Evolutionary conservation across 2,329 filamentous ascomycete species (phyloP), one percentile per base, ranked within the genome.

Genomic region (Tricladium varicosporioides): DNA sequence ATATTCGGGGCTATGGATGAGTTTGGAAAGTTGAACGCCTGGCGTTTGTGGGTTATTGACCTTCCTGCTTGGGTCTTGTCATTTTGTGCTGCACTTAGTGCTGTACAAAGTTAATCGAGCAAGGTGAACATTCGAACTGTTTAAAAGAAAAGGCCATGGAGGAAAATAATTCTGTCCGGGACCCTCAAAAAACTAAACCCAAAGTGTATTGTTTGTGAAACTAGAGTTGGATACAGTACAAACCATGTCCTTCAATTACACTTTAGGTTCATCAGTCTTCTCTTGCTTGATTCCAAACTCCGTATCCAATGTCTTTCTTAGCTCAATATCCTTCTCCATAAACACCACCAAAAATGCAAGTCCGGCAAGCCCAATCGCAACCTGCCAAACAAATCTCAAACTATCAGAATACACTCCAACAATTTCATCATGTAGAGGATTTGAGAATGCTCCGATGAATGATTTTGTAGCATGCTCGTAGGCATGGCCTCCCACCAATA

Each of bases 311-410:
- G 40, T 46, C 40, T 54, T 54, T 15, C 58, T 45, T 18, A 60
- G 27, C 42, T 16, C 31, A 22, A 58, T 42, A 14, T 60, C 50
- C 19, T 53, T 58, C 45, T 58, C 58, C 5, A 54, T 19, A 40
- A 50, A 54, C 14, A 51, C 47, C 10, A 36, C 16, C 10, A 60
- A 36, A n/a, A 57, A 54, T 5, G 49, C 50, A 14, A 57, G 18
- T 7, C 50, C 49, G 15, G 54, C 45, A 42, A 60, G 51, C 8
- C 47, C 58, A 13, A 51, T 48, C 15, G 27, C 45, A n/a, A 60
- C 45, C 18, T 50, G n/a, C 58, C 58, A 60, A n/a, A 50, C 15
- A 8, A 45, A 22, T 32, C 50, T 48, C 36, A 59, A 36, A 22
- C 14, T 22, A 5, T 50, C 27, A 8, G 19, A 18, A 36, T 44